A percentile compares a stretch with the other conserved stretches of the same genome.
Conservation (phyloP, 176 grass and related monocot genomes). For the Triticum dicoccoides region DNA sequence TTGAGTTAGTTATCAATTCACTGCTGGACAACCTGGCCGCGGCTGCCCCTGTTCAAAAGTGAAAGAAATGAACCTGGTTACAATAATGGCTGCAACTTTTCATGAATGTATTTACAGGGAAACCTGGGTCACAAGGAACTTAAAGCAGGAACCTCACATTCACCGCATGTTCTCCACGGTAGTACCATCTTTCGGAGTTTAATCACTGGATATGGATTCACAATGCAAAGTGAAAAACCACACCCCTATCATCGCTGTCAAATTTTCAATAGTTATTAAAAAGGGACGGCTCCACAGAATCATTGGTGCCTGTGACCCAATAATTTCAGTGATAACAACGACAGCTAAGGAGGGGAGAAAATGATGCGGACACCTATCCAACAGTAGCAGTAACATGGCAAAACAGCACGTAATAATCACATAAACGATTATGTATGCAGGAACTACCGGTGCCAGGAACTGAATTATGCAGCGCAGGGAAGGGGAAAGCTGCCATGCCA, state of each 20-base stretch:
- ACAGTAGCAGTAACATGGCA: background rate
- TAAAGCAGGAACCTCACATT: constrained; percentile 14
- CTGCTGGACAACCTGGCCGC: constrained; percentile 10
- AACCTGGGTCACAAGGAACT: constrained; percentile 23
- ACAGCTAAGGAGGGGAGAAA: background rate
- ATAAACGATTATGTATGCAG: background rate
- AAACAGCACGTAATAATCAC: background rate
- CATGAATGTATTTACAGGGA: background rate
- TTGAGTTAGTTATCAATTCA: background rate
- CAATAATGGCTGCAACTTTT: constrained; percentile 30
- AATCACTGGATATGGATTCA: background rate
- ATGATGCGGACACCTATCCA: background rate
- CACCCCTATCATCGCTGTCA: background rate
- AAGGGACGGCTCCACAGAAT: background rate
- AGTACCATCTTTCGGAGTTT: background rate
- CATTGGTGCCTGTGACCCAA: background rate
- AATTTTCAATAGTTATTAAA: background rate
- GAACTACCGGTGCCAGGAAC: background rate
- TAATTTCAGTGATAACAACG: background rate
- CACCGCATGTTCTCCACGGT: constrained; percentile 3
- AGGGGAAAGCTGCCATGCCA: background rate
- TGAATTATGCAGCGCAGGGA: background rate
- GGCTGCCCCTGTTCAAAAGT: constrained; percentile 18
- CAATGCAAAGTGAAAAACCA: background rate
- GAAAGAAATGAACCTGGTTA: constrained; percentile 8